Evolutionary conservation across 1,284 basidiomycete species (phyloP), one percentile per base, ranked within the genome.

Genomic region (Sanghuangporus baumii): DNA sequence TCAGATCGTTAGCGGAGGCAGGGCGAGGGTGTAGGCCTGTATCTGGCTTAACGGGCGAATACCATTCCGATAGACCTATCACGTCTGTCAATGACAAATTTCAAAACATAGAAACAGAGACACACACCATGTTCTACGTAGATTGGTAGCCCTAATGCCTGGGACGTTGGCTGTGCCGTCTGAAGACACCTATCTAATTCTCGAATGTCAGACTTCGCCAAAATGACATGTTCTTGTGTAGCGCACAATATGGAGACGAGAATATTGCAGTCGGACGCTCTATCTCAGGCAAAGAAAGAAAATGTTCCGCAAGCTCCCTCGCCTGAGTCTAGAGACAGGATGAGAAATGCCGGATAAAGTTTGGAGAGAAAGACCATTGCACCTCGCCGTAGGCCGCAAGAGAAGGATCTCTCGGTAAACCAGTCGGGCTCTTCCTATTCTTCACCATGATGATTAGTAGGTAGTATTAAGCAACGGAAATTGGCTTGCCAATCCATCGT

Each of bases 41-140:
- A 8, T 82, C 81, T 0, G 83, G 82, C 6, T 72, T 74, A 23
- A 84, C 90, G 34, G 88, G 90, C 2, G 88, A 89, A 72, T 89
- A 94, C 92, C 92, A 94, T 73, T 94, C 93, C 4, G 85, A 82
- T 9, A 94, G 71, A 8, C 92, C 92, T 89, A 18, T 59, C 12
- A 26, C 9, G 37, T 11, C 11, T 31, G 9, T 60, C 26, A 11
- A 41, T 12, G 1, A 16, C 26, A 54, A 6, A 18, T 26, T 26
- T 52, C 16, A 50, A 11, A 31, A 31, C 60, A 23, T 9, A 6
- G n/a, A 50, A 34, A 52, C 48, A 52, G 14, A 46, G 18, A 11
- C n/a, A 68, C 80, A 57, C 68, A 87, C 90, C 90, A 66, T 93
- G 91, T 67, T 91, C 86, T 6, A 59, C 64, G 31, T 62, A 79